phyloP scores from a whole-genome alignment of 1,139 yeast species.

The Suhomyces terraborum region DNA sequence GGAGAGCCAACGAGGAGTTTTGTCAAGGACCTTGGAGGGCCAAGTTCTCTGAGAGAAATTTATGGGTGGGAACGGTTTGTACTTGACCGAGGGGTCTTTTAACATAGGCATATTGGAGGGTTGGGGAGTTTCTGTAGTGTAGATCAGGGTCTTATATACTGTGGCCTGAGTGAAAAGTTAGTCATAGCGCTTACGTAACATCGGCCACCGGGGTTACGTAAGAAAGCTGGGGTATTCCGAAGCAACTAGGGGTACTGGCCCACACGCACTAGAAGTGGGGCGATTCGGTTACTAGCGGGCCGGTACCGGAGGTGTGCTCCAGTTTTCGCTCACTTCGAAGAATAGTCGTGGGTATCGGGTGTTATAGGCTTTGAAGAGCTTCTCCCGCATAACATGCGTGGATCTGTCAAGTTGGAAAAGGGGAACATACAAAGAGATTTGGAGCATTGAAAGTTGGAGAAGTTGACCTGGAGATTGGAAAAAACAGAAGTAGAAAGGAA shows the following conservation, averaged over 20 bases:
- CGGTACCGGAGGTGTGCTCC: slow-evolving; percentile 8
- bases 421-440: too few species aligned
- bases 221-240: slow-evolving; percentile 12
- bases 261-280: not conserved
- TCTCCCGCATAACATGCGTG: too few species aligned
- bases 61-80: slow-evolving; percentile 67
- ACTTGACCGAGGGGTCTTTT: slow-evolving; percentile 77
- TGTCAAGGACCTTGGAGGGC: slow-evolving; percentile 75
- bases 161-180: slow-evolving; percentile 7
- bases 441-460: too few species aligned
- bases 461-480: too few species aligned
- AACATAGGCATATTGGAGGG: slow-evolving; percentile 35
- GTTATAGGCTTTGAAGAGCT: too few species aligned
- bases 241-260: not conserved
- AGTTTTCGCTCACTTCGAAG: not conserved
- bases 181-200: slow-evolving; percentile 9
- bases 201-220: not conserved
- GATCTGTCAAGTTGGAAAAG: too few species aligned
- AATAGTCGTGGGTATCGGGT: too few species aligned
- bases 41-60: slow-evolving; percentile 77
- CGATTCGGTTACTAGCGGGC: slow-evolving; percentile 13
- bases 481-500: too few species aligned
- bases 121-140: not conserved
- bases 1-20: slow-evolving; percentile 94
- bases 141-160: not conserved